Conservation (phyloP, 345 rosid species). For the Hibiscus mutabilis region DNA sequence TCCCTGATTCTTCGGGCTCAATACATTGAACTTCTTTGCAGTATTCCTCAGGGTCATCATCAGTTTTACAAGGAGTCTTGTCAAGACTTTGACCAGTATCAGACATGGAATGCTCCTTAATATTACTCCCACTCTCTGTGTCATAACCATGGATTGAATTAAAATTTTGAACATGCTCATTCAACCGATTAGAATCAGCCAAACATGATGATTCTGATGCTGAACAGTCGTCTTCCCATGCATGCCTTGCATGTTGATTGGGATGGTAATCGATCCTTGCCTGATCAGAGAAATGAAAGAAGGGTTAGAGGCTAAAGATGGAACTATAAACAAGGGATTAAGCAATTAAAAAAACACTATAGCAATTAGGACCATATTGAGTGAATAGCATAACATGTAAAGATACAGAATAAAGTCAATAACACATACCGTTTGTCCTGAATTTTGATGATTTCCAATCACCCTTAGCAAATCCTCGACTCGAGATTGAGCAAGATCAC, state of each 20-base stretch:
- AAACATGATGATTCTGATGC: constrained; percentile 55
- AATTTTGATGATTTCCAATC: constrained; percentile 50
- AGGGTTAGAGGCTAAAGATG: constrained; percentile 10
- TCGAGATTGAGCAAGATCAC: constrained; percentile 80
- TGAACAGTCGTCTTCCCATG: constrained; percentile 65
- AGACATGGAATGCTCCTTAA: constrained; percentile 36
- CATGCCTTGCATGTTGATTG: constrained; percentile 26
- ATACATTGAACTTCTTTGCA: constrained; percentile 88
- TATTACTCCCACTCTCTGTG: constrained; percentile 41
- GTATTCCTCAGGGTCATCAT: constrained; percentile 54
- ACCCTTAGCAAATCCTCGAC: constrained; percentile 63
- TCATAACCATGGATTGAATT: constrained; percentile 19
- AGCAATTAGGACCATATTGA: neutral
- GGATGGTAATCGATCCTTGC: constrained; percentile 29
- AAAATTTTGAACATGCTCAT: constrained; percentile 14
- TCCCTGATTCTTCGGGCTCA: constrained; percentile 50
- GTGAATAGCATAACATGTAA: neutral
- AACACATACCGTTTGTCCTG: constrained; percentile 40
- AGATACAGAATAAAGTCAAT: neutral
- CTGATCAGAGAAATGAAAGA: constrained; percentile 30
- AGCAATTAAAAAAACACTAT: neutral
- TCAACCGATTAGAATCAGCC: constrained; percentile 23
- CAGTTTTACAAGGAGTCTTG: constrained; percentile 23
- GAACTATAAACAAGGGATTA: neutral
- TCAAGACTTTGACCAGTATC: constrained; percentile 38